Evolutionary conservation across 805 yeast genomes (phyloP).

Genomic region (Saccharomyces jurei): DNA sequence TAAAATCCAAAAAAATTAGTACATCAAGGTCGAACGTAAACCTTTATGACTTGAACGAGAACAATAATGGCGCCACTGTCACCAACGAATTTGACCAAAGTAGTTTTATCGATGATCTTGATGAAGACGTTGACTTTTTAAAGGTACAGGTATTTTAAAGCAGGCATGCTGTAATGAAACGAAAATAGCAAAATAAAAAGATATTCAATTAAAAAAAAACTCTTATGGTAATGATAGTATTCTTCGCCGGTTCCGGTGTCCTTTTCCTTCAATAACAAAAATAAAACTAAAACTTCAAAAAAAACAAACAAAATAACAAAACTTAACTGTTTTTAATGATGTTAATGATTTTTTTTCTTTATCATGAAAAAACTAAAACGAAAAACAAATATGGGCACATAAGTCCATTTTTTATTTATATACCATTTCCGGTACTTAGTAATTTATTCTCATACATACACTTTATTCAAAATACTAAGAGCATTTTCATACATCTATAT

Average conservation of each 20-base stretch:
- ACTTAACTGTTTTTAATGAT: neutral
- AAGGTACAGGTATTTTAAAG: constrained; percentile 7
- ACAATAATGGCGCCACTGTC: constrained; percentile 2
- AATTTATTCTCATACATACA: neutral
- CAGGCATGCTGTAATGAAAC: neutral
- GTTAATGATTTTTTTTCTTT: neutral
- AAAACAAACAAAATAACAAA: neutral
- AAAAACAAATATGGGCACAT: neutral
- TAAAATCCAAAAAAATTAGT: neutral
- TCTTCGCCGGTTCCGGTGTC: constrained; percentile 3
- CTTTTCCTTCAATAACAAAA: neutral
- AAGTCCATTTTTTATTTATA: neutral
- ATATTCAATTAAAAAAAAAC: neutral
- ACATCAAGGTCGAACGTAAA: neutral
- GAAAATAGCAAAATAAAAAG: neutral
- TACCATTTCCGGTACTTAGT: neutral
- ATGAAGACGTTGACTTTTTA: constrained; percentile 14
- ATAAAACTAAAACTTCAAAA: neutral
- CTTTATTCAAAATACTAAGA: neutral
- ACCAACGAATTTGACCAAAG: neutral
- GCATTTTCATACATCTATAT: neutral
- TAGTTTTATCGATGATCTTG: constrained; percentile 5
- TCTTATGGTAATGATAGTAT: neutral
- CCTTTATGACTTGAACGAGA: constrained; percentile 1
- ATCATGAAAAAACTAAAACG: neutral